A percentile compares a stretch with the other conserved stretches of the same genome.
Evolutionary conservation across 2,329 filamentous ascomycete genomes (phyloP).

Genomic region (Diaporthe eres): DNA sequence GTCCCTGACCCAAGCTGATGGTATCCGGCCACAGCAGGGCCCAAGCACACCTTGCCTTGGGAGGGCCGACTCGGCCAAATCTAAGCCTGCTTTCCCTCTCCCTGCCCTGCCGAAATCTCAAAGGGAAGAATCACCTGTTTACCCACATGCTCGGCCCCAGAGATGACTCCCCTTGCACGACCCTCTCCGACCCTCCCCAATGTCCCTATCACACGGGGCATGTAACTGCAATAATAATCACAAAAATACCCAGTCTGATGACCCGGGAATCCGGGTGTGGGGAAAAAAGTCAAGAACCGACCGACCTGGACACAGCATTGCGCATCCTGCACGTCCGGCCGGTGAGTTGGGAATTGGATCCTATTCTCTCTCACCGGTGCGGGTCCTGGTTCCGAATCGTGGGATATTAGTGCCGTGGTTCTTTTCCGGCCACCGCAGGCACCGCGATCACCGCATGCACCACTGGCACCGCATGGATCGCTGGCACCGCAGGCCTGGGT

Average conservation of each 20-base stretch:
- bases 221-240: neutral
- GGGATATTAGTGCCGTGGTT: constrained; percentile 5
- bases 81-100: neutral
- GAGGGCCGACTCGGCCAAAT: constrained; percentile 27
- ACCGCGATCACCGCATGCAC: too few species aligned
- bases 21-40: constrained; percentile 30
- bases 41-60: constrained; percentile 3
- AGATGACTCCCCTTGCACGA: too few species aligned
- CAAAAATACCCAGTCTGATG: neutral
- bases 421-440: neutral
- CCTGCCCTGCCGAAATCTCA: neutral
- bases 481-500: neutral
- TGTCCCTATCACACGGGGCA: neutral
- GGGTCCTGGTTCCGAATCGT: constrained; percentile 17
- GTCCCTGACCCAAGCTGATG: constrained; percentile 20
- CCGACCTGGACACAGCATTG: constrained; percentile 12
- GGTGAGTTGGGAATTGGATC: constrained; percentile 24
- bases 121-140: constrained; percentile 24
- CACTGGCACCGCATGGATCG: neutral
- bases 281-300: neutral
- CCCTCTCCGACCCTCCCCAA: neutral
- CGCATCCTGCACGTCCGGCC: constrained; percentile 29
- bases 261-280: constrained; percentile 28
- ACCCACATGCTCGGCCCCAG: constrained; percentile 14
- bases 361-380: constrained; percentile 26